Base-by-base conservation (phyloP, 768 basidiomycete genomes). In the Kwoniella dendrophila region DNA sequence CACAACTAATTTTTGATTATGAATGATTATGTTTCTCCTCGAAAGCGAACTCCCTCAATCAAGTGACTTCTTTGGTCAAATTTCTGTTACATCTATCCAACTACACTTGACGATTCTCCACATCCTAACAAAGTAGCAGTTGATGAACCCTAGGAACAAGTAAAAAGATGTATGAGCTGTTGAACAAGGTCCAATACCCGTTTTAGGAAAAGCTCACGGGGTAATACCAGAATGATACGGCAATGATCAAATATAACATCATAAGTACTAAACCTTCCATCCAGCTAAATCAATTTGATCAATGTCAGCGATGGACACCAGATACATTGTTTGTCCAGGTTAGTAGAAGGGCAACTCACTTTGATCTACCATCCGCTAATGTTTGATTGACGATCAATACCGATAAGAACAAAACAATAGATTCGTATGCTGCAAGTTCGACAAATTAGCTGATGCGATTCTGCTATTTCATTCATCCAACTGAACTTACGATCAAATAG, bases 381-480 rank as follows among this genome's bases (percentile, higher is more conserved):
- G 88, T 87, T 67, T 89, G 87, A 71, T 88, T 90, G 78, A 92
- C 88, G 12, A 89, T 90, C 63, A 90, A 81, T n/a, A 92, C 66
- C 12, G 72, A 71, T 22, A 74, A 59, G 62, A 74, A 76, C 51
- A 82, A 68, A 41, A 86, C 86, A 45, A 94, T 81, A 0, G 89
- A 88, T 81, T 94, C 90, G 74, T 89, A 93, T 1, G 91, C 72
- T 74, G 33, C n/a, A 10, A 16, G 36, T n/a, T 1, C 4, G 12
- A 32, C 7, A 30, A 41, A 12, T 43, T 16, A 47, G 41, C 44
- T 45, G 16, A n/a, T 38, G 16, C 7, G 11, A 18, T 22, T 32
- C 41, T 0, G 8, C 10, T 11, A 34, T 34, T 24, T 11, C 30
- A 7, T 27, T 11, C 22, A 3, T 14, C n/a, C 7, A 36, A 26